phyloP scores from a whole-genome alignment of 202 grass and related monocot genomes.

The Miscanthus sacchariflorus region DNA sequence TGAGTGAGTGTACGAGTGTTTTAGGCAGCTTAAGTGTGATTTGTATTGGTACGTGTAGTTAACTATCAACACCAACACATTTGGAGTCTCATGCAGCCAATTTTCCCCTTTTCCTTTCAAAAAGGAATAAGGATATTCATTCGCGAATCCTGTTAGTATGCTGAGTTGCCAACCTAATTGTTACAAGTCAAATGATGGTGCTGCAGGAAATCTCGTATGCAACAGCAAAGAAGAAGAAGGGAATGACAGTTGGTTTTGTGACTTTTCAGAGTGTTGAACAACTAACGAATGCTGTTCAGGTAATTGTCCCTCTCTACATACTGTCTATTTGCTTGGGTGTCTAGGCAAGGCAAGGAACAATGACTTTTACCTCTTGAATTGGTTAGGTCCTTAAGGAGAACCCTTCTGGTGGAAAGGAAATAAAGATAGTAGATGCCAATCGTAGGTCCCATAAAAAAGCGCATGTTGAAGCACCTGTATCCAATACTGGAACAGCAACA shows the following conservation, averaged over 20 bases:
- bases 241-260: slow-evolving; percentile 96
- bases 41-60: neutral
- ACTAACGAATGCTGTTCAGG: slow-evolving; percentile 70
- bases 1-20: neutral
- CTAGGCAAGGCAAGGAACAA: neutral
- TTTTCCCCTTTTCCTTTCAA: neutral
- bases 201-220: slow-evolving; percentile 78
- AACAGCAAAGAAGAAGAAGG: slow-evolving; percentile 87
- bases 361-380: slow-evolving; percentile 21
- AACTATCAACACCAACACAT: neutral
- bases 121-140: slow-evolving; percentile 9
- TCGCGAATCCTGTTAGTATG: neutral
- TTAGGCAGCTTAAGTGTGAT: neutral
- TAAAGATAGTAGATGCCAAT: slow-evolving; percentile 91
- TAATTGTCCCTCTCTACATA: slow-evolving; percentile 48
- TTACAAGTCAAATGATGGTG: slow-evolving; percentile 25
- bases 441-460: slow-evolving; percentile 69
- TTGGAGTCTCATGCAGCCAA: neutral
- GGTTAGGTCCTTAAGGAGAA: slow-evolving; percentile 76
- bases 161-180: neutral
- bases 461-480: slow-evolving; percentile 28
- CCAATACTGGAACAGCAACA: slow-evolving; percentile 44
- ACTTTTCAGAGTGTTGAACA: slow-evolving; percentile 73
- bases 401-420: slow-evolving; percentile 69
- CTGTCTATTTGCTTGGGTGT: neutral